phyloP scores from a whole-genome alignment of 2,329 filamentous ascomycete species.

The Xylaria multiplex region DNA sequence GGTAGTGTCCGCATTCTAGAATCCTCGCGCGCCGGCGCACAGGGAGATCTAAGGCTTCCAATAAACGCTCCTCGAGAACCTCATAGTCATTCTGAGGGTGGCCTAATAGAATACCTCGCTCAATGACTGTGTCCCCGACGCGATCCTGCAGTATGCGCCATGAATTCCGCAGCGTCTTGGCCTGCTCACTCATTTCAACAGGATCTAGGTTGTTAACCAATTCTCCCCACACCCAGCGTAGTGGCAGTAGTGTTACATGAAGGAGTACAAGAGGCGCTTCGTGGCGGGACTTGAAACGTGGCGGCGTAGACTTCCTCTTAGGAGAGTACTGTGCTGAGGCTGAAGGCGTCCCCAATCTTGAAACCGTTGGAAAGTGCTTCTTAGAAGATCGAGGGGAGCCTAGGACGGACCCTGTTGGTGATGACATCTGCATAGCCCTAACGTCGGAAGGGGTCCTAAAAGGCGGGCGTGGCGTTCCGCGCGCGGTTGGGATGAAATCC shows the following conservation, averaged over 20 bases:
- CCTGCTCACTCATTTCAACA: constrained; percentile 50
- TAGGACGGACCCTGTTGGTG: constrained; percentile 65
- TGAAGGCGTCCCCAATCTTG: constrained; percentile 65
- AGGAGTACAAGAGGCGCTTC: constrained; percentile 78
- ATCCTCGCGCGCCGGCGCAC: constrained; percentile 72
- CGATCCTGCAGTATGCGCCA: constrained; percentile 76
- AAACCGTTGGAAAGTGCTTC: constrained; percentile 61
- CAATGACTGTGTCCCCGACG: constrained; percentile 76
- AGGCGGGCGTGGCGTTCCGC: constrained; percentile 68
- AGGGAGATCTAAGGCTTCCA: constrained; percentile 78
- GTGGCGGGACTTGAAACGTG: constrained; percentile 65
- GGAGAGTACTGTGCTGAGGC: constrained; percentile 63
- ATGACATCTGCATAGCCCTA: constrained; percentile 77
- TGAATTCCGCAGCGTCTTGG: constrained; percentile 66
- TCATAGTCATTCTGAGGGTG: constrained; percentile 86
- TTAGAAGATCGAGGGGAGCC: constrained; percentile 67
- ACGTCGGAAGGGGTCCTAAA: constrained; percentile 77
- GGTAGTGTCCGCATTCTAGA: constrained; percentile 80
- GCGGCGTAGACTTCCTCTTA: constrained; percentile 64
- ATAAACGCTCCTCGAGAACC: constrained; percentile 77
- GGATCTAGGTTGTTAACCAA: constrained; percentile 58
- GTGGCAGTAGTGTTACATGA: constrained; percentile 79
- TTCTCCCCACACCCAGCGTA: constrained; percentile 72
- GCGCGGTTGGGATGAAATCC: constrained; percentile 64
- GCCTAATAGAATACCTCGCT: constrained; percentile 77